Base-by-base conservation (phyloP, 768 basidiomycete genomes). In the Mrakia gelida region DNA sequence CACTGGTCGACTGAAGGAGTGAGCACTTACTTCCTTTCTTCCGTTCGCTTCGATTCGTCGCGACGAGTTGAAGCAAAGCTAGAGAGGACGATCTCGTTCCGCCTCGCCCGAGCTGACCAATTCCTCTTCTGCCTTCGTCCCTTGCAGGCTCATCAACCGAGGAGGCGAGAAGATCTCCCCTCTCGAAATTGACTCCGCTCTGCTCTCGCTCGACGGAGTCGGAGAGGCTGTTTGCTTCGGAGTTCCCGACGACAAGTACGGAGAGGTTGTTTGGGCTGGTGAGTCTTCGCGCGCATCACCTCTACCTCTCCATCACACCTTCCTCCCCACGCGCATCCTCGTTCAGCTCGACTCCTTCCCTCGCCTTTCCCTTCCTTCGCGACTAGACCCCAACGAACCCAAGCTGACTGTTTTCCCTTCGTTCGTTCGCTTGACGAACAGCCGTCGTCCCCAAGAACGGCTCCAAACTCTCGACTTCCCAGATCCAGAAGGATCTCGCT, bases 161-260 rank as follows among this genome's bases (percentile, higher is more conserved):
- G 89, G 89, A 26, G 89, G 89, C 11, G 89, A 90, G 83, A 89
- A 89, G 73, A 87, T 89, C 61, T 88, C 88, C 5, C 89, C 89
- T 0, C 87, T 89, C 77, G 89, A 90, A 83, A 84, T 90, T 32
- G 89, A 90, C 82, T 87, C 89, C 75, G 89, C 89, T 5, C 83
- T 90, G 32, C 80, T 85, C 21, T 72, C 80, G 2, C 49, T 82
- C 43, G 82, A 85, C 79, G 86, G 87, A 77, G 81, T 87, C 54
- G 54, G 84, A 34, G 83, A 87, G 76, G 85, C 94, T 88, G 82
- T 94, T 45, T 75, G 75, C 75, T 81, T 81, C 43, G 81, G 80
- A 0, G 81, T 81, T 32, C 80, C 80, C 26, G 77, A 81, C 65
- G 73, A 80, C 68, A 81, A 76, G 77, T 81, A 80, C 74, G 81